Evolutionary conservation across 1,139 yeast species (phyloP), one percentile per base, ranked within the genome.

Genomic region (Debaryomyces udenii): DNA sequence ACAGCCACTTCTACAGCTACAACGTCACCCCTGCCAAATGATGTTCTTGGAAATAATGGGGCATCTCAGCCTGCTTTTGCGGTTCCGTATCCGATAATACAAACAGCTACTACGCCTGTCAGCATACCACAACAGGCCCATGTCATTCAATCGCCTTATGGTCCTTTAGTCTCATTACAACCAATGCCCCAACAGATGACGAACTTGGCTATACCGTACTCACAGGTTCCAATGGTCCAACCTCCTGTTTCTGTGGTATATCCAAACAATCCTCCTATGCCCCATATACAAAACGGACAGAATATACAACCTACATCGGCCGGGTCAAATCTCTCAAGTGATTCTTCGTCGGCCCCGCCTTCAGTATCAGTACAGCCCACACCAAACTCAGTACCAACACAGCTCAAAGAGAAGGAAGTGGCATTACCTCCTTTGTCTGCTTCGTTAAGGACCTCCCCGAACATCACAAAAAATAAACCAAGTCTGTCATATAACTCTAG

Each of bases 141-240:
- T 24, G 52, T 59, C 33, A 46, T 64, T 27, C 70, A 64, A 38
- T 58, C 68, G 5, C 69, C 69, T 6, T 68, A 64, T 46, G 71
- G 70, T 1, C 68, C 70, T 6, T 44, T 69, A 32, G 69, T 70
- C 2, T 62, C 65, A 27, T 48, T 68, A 16, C 71, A 66, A 44
- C 68, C 71, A 1, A 29, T 44, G 4, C 44, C 39, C 15, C 50
- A 45, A 35, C 39, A 33, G 13, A 39, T 40, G 40, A 27, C 43
- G 29, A 27, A 27, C 27, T 24, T 35, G 38, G 38, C 37, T n/a
- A 26, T 38, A 4, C 37, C 37, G 4, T 38, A 38, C 20, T 20
- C 40, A 9, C 40, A 38, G 15, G 29, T 32, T 4, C 33, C 41
- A 9, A 20, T 32, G 34, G 34, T 33, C 7, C 37, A 31, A 11